Conservation (phyloP, 192 early-diverging fungal species). For the Podila epicladia region DNA sequence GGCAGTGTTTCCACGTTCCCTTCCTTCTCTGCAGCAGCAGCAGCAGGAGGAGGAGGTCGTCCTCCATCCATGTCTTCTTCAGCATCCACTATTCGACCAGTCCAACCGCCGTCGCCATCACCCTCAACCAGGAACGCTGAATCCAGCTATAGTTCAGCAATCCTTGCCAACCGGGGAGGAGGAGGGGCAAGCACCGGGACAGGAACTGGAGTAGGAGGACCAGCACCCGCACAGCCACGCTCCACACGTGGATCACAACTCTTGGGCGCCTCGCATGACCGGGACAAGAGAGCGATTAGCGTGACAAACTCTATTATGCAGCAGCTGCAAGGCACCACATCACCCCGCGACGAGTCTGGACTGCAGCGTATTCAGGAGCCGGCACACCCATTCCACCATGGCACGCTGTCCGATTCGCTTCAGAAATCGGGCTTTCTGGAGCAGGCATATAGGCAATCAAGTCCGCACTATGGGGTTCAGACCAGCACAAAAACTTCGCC, state of each 20-base stretch:
- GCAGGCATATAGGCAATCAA: neutral
- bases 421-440: slow-evolving; percentile 3
- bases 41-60: neutral
- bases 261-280: slow-evolving; percentile 4
- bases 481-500: too few species aligned
- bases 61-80: slow-evolving; percentile 49
- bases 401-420: slow-evolving; percentile 21
- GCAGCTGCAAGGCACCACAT: slow-evolving; percentile 7
- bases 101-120: slow-evolving; percentile 36
- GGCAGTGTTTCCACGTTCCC: slow-evolving; percentile 35
- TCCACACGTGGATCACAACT: slow-evolving; percentile 41
- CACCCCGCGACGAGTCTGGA: slow-evolving; percentile 7
- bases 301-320: neutral
- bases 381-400: slow-evolving; percentile 39
- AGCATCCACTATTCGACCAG: slow-evolving; percentile 44
- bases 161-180: slow-evolving; percentile 26
- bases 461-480: too few species aligned
- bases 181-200: neutral
- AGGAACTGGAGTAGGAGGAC: neutral
- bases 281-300: neutral
- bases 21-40: neutral
- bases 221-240: slow-evolving; percentile 12
- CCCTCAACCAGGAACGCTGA: slow-evolving; percentile 12
- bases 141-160: slow-evolving; percentile 21
- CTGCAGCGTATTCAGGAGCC: slow-evolving; percentile 19